Conservation (phyloP, 768 basidiomycete genomes). For the Collybia nuda region DNA sequence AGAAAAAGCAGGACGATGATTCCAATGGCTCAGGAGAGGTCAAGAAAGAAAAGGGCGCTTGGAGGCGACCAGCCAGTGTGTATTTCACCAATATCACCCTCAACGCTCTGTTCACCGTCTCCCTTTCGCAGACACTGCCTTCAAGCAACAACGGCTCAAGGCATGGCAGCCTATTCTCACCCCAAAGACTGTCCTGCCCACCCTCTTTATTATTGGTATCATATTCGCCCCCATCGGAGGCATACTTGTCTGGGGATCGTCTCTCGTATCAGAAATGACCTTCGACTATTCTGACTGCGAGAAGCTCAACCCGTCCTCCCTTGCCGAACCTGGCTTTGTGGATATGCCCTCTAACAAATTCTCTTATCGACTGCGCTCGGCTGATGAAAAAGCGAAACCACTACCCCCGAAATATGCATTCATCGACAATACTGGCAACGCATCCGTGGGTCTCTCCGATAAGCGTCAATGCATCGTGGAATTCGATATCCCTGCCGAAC, state of each 20-base stretch:
- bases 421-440: slow-evolving; percentile 51
- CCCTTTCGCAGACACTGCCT: slow-evolving; percentile 79
- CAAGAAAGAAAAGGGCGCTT: slow-evolving; percentile 84
- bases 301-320: slow-evolving; percentile 43
- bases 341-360: slow-evolving; percentile 68
- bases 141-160: slow-evolving; percentile 99
- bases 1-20: slow-evolving; percentile 38
- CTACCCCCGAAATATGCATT: slow-evolving; percentile 76
- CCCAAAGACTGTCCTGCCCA: slow-evolving; percentile 95
- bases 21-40: slow-evolving; percentile 46
- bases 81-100: slow-evolving; percentile 18
- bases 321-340: slow-evolving; percentile 36
- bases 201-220: slow-evolving; percentile 91
- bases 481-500: slow-evolving; percentile 80
- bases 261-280: slow-evolving; percentile 86
- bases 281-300: slow-evolving; percentile 96
- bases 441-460: slow-evolving; percentile 38
- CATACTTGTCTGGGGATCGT: slow-evolving; percentile 86
- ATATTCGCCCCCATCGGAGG: slow-evolving; percentile 97
- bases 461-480: slow-evolving; percentile 70
- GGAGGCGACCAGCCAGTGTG: slow-evolving; percentile 84
- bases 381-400: slow-evolving; percentile 50
- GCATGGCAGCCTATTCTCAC: slow-evolving; percentile 99
- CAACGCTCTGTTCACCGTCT: neutral
- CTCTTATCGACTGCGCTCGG: slow-evolving; percentile 60